Base-by-base conservation (phyloP, 805 yeast genomes). In the Nakazawaea ernobii region DNA sequence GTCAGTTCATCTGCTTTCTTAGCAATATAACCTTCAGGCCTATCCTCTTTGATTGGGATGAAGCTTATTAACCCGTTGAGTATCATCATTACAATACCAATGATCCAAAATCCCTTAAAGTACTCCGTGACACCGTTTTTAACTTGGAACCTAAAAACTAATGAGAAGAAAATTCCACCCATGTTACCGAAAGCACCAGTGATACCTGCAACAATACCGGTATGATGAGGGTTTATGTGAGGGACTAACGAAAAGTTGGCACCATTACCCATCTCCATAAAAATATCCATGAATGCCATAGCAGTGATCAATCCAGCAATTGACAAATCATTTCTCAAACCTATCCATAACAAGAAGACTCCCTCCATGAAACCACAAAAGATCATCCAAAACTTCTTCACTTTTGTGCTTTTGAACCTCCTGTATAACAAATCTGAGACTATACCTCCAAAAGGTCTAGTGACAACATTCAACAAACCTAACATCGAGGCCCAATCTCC, bases 211-310 rank as follows among this genome's bases (percentile, higher is more conserved):
- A 66, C 67, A 40, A 64, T 59, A 43, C 71, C 71, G 13, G 65
- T 58, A 45, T 61, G 67, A 37, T 57, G 58, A 24, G 63, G 64
- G 45, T 64, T 62, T 29, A 64, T 56, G 41, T 63, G 64, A 2
- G 69, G 69, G 10, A 66, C 71, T 9, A 62, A 52, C 0, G 68
- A 55, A 51, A 61, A 66, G 43, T 63, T 62, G 10, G 71, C 71
- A 47, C 71, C 71, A 43, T 67, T 66, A 17, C 62, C 70, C 61
- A 65, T 65, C 45, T 67, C 71, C 67, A 67, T 63, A 37, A 62
- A 66, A 10, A 61, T 43, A 17, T 58, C 53, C 65, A 65, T 55
- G 20, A 65, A 55, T 35, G 59, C 57, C 45, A 66, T 50, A 0
- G 67, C 53, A 1, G 53, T 66, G 37, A 66, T 59, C 15, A 66